Percentiles rank a stretch among this genome's conserved stretches.
Conservation (phyloP, 1,284 basidiomycete species). For the Microbotryum scabiosae region DNA sequence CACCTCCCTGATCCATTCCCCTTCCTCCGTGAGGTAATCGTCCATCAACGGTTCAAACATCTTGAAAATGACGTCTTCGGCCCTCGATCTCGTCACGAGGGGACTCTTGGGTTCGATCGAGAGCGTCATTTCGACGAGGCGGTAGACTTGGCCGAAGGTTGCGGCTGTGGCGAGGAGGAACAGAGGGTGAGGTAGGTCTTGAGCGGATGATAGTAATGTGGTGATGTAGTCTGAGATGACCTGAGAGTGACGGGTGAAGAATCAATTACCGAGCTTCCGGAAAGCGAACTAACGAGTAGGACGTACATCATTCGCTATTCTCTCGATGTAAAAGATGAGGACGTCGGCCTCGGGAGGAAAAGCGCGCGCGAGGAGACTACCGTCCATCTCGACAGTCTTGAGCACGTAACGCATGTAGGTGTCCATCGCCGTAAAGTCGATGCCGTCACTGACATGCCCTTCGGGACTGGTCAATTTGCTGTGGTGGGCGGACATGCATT, state of each 20-base stretch:
- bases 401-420: slow-evolving; percentile 69
- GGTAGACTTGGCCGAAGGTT: slow-evolving; percentile 77
- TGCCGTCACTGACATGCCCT: slow-evolving; percentile 43
- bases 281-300: slow-evolving; percentile 41
- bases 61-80: slow-evolving; percentile 74
- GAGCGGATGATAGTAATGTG: slow-evolving; percentile 64
- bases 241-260: too few relatives aligned
- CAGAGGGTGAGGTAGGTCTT: slow-evolving; percentile 60
- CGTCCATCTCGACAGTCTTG: slow-evolving; percentile 58
- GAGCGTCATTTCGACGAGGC: slow-evolving; percentile 69
- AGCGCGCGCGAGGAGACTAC: slow-evolving; percentile 66
- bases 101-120: slow-evolving; percentile 34
- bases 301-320: slow-evolving; percentile 55
- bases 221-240: slow-evolving; percentile 74
- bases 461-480: slow-evolving; percentile 27
- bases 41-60: slow-evolving; percentile 96
- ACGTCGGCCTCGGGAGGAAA: slow-evolving; percentile 73
- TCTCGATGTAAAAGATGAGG: slow-evolving; percentile 63
- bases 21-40: slow-evolving; percentile 90
- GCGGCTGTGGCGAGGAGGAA: slow-evolving; percentile 83
- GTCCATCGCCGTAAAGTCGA: slow-evolving; percentile 90
- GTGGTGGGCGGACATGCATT: slow-evolving; percentile 16
- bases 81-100: slow-evolving; percentile 45
- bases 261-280: slow-evolving; percentile 36
- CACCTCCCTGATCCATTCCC: slow-evolving; percentile 64